These are phyloP conservation scores for Hyparrhenia diplandra DNA, from an alignment of 176 grass and related monocot species.

Conservation along the genomic window DNA sequence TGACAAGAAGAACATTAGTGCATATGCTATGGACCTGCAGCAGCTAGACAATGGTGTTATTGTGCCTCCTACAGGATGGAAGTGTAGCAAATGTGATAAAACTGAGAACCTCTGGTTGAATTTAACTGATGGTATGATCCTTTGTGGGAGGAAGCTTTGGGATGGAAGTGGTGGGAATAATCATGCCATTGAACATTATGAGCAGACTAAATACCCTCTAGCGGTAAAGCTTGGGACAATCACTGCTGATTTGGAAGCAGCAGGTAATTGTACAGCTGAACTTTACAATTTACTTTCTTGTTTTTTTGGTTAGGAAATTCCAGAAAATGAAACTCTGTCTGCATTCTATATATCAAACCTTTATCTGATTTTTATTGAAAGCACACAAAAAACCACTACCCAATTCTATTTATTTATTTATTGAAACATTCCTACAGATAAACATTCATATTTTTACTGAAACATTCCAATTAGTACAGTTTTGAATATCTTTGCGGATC, in stretches of 20 bases:
- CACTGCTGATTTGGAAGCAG: conserved; percentile 75
- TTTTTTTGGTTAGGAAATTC: not conserved
- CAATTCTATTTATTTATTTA: not conserved
- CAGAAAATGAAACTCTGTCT: not conserved
- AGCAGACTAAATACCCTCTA: no score
- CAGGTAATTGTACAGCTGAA: conserved; percentile 80
- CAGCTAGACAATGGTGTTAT: no score
- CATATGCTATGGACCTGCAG: no score
- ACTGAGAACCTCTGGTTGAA: no score
- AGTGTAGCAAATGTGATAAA: no score
- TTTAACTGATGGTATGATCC: no score
- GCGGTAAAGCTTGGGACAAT: conserved; percentile 33
- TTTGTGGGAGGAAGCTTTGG: no score
- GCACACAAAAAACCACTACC: not conserved
- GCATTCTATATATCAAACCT: not conserved
- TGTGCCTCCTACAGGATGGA: no score
- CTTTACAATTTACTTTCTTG: not conserved
- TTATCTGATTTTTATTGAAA: not conserved
- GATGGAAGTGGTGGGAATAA: no score
- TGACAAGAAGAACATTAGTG: no score
- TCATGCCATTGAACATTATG: no score
- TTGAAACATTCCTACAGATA: not conserved
- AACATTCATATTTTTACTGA: not conserved
- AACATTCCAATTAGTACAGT: not conserved
- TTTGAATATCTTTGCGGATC: not conserved